phyloP scores from a whole-genome alignment of 2,329 filamentous ascomycete genomes.

The Fusarium solani-melongenae region DNA sequence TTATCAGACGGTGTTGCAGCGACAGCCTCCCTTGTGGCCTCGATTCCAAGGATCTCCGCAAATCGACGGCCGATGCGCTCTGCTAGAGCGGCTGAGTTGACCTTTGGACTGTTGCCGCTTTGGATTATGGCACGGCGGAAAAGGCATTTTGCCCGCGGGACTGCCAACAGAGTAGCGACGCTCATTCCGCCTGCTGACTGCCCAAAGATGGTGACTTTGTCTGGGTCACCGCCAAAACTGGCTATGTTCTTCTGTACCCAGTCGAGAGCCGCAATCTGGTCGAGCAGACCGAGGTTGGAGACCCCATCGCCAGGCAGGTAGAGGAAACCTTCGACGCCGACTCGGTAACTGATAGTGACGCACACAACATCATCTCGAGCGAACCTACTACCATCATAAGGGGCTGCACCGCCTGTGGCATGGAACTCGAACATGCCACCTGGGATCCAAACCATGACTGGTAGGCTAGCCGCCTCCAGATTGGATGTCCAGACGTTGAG shows the following conservation, averaged over 20 bases:
- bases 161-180: neutral
- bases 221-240: neutral
- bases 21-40: neutral
- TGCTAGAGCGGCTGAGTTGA: neutral
- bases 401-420: neutral
- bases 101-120: neutral
- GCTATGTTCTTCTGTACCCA: neutral
- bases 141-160: neutral
- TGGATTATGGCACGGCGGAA: neutral
- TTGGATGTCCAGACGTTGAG: conserved; percentile 8
- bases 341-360: neutral
- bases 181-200: neutral
- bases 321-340: neutral
- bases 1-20: neutral
- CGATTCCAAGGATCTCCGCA: neutral
- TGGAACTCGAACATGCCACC: conserved; percentile 3
- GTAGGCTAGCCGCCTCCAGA: neutral
- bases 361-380: neutral
- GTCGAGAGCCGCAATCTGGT: neutral
- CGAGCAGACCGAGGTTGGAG: neutral
- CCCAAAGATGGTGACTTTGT: neutral
- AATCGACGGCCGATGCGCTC: neutral
- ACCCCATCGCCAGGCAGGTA: neutral
- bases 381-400: neutral
- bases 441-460: conserved; percentile 8